Evolutionary conservation across 1,284 basidiomycete species (phyloP), one percentile per base, ranked within the genome.

Genomic region (Moesziomyces sp.): DNA sequence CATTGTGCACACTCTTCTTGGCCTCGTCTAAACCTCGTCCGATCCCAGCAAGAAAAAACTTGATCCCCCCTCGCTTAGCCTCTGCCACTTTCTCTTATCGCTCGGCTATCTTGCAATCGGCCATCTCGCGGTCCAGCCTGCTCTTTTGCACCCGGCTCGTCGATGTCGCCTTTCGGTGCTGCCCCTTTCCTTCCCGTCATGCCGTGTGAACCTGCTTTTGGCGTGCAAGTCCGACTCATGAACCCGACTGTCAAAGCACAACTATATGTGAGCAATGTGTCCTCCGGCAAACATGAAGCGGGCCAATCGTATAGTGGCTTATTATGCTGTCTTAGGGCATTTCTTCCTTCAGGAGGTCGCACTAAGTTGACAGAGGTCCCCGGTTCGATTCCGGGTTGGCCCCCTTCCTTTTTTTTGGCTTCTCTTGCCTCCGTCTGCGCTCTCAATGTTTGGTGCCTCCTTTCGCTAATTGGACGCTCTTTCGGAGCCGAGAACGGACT

Each of bases 311-410:
- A 67, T 74, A 72, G 65, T 69, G 60, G 71, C 71, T 74, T 74
- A 74, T 74, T 74, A 74, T 74, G 66, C 71, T 74, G 71, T 74
- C 71, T 74, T 74, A 74, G 71, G 71, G 71, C 51, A 18, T 51
- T 35, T 18, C 38, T 21, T 11, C 38, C 26, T 10, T 3, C 8
- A 13, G 38, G 28, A 24, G 42, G 35, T 52, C 33, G 46, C 43
- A 48, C 63, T 67, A 72, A 67, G 63, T 67, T 72, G 69, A 72
- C 69, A 72, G 69, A 72, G 69, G 69, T 72, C 69, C 69, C 69
- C 69, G 69, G 69, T 72, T 72, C 69, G 69, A 72, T 72, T 72
- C 69, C 69, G 69, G 69, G 69, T 67, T 66, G 63, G 69, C 69
- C 69, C 69, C 69, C 47, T 23, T 35, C 6, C 23, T 28, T 42